Base-by-base conservation (phyloP, 768 basidiomycete species). In the Agaricus subrufescens region DNA sequence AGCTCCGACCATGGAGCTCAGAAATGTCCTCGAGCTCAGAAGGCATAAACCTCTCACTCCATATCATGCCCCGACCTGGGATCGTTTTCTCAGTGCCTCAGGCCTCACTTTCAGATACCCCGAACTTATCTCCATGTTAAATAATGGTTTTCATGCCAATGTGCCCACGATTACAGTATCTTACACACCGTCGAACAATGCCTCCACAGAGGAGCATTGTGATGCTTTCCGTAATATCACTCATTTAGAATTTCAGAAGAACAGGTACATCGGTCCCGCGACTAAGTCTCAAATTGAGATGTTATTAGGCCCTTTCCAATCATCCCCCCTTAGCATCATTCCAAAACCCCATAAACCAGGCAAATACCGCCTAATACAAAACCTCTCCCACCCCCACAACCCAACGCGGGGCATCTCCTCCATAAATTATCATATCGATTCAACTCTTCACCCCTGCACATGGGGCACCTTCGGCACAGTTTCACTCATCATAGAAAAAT, bases 401-500 rank as follows among this genome's bases (percentile, higher is more conserved):
- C n/a, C n/a, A n/a, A n/a, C n/a, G n/a, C n/a, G n/a, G n/a, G n/a
- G n/a, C n/a, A n/a, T n/a, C n/a, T n/a, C n/a, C n/a, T n/a, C n/a
- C n/a, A n/a, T n/a, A n/a, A n/a, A n/a, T n/a, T n/a, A n/a, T 54
- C 75, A 77, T 72, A 37, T 60, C 74, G 0, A n/a, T n/a, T n/a
- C n/a, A n/a, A 50, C 63, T n/a, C 11, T 59, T 69, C 71, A 53
- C 48, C 77, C 76, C 0, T 75, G 73, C 63, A 73, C 71, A 0
- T 79, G 75, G 77, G 75, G 75, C 0, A 78, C 75, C 0, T 80
- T 80, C 49, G 47, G 60, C 0, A 63, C 67, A 0, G 54, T 76
- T 0, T 70, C 60, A 23, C 54, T 66, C 15, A 49, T 71, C 23
- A 63, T 77, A 0, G 63, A 44, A 0, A 56, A 60, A 0, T 71